Percentiles rank a stretch among this genome's conserved stretches.
Evolutionary conservation across 352 stramenopile species (phyloP).

Genomic region (Phytophthora fragariaefolia): DNA sequence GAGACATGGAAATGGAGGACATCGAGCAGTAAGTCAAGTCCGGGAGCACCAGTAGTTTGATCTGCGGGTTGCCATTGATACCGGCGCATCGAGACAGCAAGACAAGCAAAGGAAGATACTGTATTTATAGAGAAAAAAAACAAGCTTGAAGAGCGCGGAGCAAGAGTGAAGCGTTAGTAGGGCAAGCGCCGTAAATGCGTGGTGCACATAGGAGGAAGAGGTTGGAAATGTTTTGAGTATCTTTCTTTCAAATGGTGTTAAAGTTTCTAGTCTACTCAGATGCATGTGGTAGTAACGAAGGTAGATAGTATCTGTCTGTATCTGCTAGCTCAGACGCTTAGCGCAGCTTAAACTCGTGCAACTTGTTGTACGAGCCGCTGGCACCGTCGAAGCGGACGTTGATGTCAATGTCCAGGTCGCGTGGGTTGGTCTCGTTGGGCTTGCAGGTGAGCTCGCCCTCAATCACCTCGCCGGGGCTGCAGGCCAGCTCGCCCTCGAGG

Average conservation of each 20-base stretch:
- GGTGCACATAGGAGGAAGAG: neutral
- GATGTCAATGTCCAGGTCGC: constrained; percentile 94
- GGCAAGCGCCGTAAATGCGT: constrained; percentile 8
- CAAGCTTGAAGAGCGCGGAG: constrained; percentile 20
- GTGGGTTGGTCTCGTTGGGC: constrained; percentile 93
- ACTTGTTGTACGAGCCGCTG: constrained; percentile 68
- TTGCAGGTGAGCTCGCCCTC: constrained; percentile 90
- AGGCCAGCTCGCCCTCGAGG: constrained; percentile 87
- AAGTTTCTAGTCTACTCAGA: constrained; percentile 40
- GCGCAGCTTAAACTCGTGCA: constrained; percentile 84
- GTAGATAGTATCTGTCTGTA: constrained; percentile 28
- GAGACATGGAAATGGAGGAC: constrained; percentile 79
- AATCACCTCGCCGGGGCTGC: constrained; percentile 88
- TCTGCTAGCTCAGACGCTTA: constrained; percentile 43
- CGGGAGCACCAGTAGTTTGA: constrained; percentile 7
- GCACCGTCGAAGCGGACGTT: constrained; percentile 79
- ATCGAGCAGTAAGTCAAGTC: constrained; percentile 39
- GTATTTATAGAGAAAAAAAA: constrained; percentile 76
- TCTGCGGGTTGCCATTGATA: constrained; percentile 1
- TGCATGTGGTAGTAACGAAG: constrained; percentile 7
- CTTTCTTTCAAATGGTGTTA: constrained; percentile 42
- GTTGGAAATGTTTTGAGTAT: constrained; percentile 41
- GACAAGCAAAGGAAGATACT: constrained; percentile 37
- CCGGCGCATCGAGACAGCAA: constrained; percentile 11
- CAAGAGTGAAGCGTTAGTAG: constrained; percentile 9